Conservation (phyloP, 2,329 filamentous ascomycete genomes). For the Aspergillus jensenii region DNA sequence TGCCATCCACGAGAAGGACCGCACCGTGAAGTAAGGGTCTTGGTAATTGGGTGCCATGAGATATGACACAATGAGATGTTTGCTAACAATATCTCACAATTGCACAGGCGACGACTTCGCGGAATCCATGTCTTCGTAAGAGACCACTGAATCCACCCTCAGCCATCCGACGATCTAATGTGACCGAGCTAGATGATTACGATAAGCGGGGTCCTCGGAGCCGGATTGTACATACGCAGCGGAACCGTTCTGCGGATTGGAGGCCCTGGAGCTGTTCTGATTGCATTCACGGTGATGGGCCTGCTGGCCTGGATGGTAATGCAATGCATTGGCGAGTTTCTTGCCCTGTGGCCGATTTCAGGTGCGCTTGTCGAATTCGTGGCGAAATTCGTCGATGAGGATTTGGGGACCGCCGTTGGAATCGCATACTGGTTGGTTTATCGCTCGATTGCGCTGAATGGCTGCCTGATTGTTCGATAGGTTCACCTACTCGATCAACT, state of each 20-base stretch:
- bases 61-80: neutral
- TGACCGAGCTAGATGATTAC: constrained; percentile 32
- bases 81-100: neutral
- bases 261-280: constrained; percentile 32
- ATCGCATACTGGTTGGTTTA: constrained; percentile 34
- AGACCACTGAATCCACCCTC: neutral
- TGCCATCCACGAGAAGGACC: constrained; percentile 10
- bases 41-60: neutral
- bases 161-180: neutral
- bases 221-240: constrained; percentile 33
- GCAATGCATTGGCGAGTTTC: constrained; percentile 41
- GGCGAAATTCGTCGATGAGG: constrained; percentile 36
- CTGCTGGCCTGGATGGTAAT: constrained; percentile 35
- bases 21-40: constrained; percentile 18
- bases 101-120: constrained; percentile 17
- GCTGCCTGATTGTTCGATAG: constrained; percentile 7
- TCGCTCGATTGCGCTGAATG: neutral
- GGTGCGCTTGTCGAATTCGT: constrained; percentile 39
- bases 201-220: constrained; percentile 36
- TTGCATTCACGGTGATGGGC: constrained; percentile 34
- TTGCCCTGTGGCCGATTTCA: constrained; percentile 38
- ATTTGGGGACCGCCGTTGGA: constrained; percentile 36
- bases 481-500: constrained; percentile 32
- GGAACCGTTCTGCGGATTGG: constrained; percentile 35
- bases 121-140: constrained; percentile 29